These are phyloP conservation scores for Pachysandra terminalis DNA, from an alignment of 164 flowering plant genomes.

Conservation along the genomic window DNA sequence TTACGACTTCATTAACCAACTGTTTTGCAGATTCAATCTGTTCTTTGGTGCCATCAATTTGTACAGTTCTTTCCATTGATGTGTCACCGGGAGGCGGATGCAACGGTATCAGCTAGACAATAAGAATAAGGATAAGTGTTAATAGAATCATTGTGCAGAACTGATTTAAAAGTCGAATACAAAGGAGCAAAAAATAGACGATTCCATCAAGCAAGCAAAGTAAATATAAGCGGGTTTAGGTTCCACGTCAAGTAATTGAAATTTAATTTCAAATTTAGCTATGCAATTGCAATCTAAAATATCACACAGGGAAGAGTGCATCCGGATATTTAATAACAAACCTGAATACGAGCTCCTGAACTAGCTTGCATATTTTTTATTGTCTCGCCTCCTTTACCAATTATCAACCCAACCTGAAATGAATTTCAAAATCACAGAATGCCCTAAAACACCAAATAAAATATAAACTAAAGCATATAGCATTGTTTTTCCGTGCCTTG, in stretches of 20 bases:
- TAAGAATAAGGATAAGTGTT: conserved; percentile 23
- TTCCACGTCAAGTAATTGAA: no score
- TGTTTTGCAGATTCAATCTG: conserved; percentile 35
- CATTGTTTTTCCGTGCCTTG: conserved; percentile 36
- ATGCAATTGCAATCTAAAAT: not conserved
- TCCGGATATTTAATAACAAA: conserved; percentile 17
- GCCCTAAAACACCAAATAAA: not conserved
- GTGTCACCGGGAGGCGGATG: no score
- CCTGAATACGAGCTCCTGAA: conserved; percentile 96
- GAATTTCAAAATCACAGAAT: not conserved
- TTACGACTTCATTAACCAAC: conserved; percentile 27
- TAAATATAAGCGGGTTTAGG: no score
- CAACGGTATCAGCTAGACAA: no score
- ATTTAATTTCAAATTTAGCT: no score
- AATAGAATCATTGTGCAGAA: not conserved
- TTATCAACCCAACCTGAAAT: conserved; percentile 82
- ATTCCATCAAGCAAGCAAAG: no score
- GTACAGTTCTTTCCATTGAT: conserved; percentile 23
- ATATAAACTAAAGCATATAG: not conserved
- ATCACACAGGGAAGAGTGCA: not conserved
- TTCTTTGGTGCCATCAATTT: conserved; percentile 24
- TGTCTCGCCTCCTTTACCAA: conserved; percentile 97
- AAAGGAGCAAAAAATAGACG: no score
- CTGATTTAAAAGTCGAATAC: no score
- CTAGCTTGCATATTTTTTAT: conserved; percentile 82